These are phyloP conservation scores for Medakamo hakoo DNA, from an alignment of 139 green algal genomes.

Conservation along the genomic window DNA sequence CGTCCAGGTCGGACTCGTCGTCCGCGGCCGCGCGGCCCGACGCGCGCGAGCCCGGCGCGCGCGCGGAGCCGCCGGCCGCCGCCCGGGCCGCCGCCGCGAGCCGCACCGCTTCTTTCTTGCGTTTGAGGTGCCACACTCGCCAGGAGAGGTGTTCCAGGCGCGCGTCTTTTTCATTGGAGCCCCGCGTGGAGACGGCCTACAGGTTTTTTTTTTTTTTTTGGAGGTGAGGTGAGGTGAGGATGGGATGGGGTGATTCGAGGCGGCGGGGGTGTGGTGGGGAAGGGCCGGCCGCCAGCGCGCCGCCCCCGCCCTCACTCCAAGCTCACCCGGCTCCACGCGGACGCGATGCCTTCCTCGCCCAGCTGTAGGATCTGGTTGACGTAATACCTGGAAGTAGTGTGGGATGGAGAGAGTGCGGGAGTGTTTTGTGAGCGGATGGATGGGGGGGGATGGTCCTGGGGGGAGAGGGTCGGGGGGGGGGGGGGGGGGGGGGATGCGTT, in stretches of 20 bases:
- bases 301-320: no score
- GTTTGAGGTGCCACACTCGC: constrained; percentile 74
- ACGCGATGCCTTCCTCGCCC: constrained; percentile 47
- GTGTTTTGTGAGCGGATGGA: no score
- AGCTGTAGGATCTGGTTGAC: constrained; percentile 58
- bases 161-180: constrained; percentile 41
- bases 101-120: constrained; percentile 21
- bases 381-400: constrained; percentile 63
- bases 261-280: no score
- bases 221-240: no score
- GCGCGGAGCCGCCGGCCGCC: neutral
- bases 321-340: constrained; percentile 52
- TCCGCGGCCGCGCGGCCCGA: constrained; percentile 1
- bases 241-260: neutral
- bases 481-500: no score
- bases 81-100: neutral
- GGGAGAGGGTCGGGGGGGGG: no score
- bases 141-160: constrained; percentile 68
- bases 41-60: no score
- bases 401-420: no score
- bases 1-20: constrained; percentile 1
- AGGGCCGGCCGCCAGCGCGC: no score
- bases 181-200: constrained; percentile 26
- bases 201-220: neutral
- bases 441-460: no score